Base-by-base conservation (phyloP, 768 basidiomycete genomes). In the Mrakia gelida region DNA sequence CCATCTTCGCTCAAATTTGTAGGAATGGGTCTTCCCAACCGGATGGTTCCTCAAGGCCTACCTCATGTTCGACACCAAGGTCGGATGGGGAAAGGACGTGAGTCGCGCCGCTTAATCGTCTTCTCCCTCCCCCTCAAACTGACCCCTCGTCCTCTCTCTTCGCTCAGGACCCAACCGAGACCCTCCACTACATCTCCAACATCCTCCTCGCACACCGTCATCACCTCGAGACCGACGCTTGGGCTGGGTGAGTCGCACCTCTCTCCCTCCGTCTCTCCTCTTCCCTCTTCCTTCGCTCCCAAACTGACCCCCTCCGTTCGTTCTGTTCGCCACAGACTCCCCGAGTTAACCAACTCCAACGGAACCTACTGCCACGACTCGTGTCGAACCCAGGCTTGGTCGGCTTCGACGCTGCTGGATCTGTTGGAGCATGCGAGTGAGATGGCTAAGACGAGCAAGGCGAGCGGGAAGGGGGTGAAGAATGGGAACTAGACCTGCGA, bases 21-120 rank as follows among this genome's bases (percentile, higher is more conserved):
- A 94, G 6, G 93, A 95, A 83, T 97, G 94, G 94, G 92, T 91
- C 15, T 96, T 94, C 94, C 94, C 94, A 16, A 85, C 94, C 63
- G 97, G 97, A 5, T 98, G 94, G 86, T 98, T 97, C 88, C 85
- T 98, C 80, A 90, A 94, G 71, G 94, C 97, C 0, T 97, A 94
- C 85, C 88, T 98, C 65, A 85, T 93, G 83, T 98, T 98, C 83
- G 94, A 97, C 83, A 89, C 87, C 18, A 85, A 86, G 18, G 88
- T 87, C 23, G 93, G 92, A 2, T 85, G 84, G 15, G 92, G 91
- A 32, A 89, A 90, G 83, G 84, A 89, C 83, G 93, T 93, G 78
- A 75, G 90, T 86, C 28, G 49, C 23, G 54, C 71, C 18, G n/a
- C n/a, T n/a, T n/a, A n/a, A n/a, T 71, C 43, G 8, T 65, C 16